A percentile compares a stretch with the other conserved stretches of the same genome.
phyloP scores from a whole-genome alignment of 768 basidiomycete species.

The Auricularia cornea region DNA sequence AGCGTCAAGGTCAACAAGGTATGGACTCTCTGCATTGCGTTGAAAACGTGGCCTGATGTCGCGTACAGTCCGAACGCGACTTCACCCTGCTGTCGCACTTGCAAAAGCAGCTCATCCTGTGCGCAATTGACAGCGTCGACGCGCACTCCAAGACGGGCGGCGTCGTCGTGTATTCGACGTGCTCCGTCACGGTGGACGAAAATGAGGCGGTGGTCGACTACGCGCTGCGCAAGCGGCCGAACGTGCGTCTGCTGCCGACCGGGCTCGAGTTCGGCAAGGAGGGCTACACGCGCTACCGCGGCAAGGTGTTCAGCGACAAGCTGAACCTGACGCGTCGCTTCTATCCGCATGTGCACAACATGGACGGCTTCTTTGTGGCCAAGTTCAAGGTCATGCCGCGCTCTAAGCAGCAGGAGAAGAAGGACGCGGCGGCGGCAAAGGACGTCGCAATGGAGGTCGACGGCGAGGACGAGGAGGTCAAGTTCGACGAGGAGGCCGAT shows the following conservation, averaged over 20 bases:
- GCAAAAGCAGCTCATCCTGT: conserved; percentile 96
- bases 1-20: conserved; percentile 99
- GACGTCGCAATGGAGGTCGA: conserved; percentile 25
- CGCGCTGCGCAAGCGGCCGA: conserved; percentile 87
- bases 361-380: conserved; percentile 99
- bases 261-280: conserved; percentile 90
- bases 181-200: conserved; percentile 96
- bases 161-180: conserved; percentile 95
- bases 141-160: conserved; percentile 88
- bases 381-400: conserved; percentile 93
- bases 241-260: conserved; percentile 85
- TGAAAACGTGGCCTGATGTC: neutral
- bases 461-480: conserved; percentile 28
- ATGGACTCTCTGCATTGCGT: conserved; percentile 12
- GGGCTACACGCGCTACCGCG: conserved; percentile 84
- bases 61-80: conserved; percentile 76
- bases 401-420: conserved; percentile 33
- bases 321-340: conserved; percentile 79
- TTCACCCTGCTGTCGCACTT: conserved; percentile 94
- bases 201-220: conserved; percentile 98
- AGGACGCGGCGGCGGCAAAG: conserved; percentile 22
- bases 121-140: conserved; percentile 92
- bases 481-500: conserved; percentile 74
- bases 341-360: conserved; percentile 97
- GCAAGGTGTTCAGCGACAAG: conserved; percentile 78